phyloP scores from a whole-genome alignment of 257 asterid genomes.

The Scutellaria barbata region DNA sequence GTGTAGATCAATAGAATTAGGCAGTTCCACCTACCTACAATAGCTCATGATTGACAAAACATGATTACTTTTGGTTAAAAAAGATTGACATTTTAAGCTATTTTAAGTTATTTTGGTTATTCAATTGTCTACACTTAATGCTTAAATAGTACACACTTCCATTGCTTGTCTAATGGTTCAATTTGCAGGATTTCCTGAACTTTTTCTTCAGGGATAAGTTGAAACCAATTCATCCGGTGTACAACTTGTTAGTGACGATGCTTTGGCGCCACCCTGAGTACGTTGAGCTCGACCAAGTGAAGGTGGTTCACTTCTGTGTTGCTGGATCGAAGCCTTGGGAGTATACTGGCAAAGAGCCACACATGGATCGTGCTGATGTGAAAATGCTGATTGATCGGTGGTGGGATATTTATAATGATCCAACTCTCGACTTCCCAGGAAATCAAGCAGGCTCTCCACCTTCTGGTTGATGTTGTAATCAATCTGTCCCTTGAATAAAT shows the following conservation, averaged over 20 bases:
- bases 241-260: slow-evolving; percentile 66
- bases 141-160: neutral
- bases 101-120: too few species aligned
- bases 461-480: neutral
- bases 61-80: too few species aligned
- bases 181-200: slow-evolving; percentile 66
- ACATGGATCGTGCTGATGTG: slow-evolving; percentile 66
- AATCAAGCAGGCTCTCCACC: neutral
- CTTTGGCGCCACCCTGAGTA: slow-evolving; percentile 77
- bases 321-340: slow-evolving; percentile 77
- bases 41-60: too few species aligned
- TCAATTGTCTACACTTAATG: neutral
- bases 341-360: slow-evolving; percentile 55
- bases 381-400: slow-evolving; percentile 56
- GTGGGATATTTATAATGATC: slow-evolving; percentile 68
- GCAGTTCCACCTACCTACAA: too few species aligned
- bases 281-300: slow-evolving; percentile 52
- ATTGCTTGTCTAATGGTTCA: neutral
- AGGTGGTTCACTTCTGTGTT: slow-evolving; percentile 71
- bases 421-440: slow-evolving; percentile 37
- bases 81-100: too few species aligned
- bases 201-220: slow-evolving; percentile 51
- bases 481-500: neutral
- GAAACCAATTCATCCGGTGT: slow-evolving; percentile 53
- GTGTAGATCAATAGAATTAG: too few species aligned